These are phyloP conservation scores for Fusarium pseudonygamai DNA, from an alignment of 2,329 filamentous ascomycete species.

Conservation along the genomic window DNA sequence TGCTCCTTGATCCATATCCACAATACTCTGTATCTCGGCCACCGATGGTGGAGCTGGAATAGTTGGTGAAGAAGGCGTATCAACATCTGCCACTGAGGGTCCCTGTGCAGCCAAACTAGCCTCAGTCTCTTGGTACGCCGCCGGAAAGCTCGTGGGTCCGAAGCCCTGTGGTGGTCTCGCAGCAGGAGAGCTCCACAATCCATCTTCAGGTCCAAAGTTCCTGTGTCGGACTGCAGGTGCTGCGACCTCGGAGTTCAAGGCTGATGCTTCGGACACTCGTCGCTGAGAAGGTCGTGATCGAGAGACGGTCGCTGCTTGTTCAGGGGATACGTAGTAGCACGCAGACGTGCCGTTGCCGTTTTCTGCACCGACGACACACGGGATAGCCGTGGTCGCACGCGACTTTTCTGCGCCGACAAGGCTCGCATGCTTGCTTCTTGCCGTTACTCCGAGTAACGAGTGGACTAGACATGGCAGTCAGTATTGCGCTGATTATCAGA, in stretches of 20 bases:
- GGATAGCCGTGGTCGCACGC: neutral
- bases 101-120: neutral
- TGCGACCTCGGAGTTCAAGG: neutral
- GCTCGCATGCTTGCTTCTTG: conserved; percentile 1
- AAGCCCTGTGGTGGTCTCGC: neutral
- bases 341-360: neutral
- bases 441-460: neutral
- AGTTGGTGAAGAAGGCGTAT: neutral
- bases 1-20: neutral
- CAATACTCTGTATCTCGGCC: neutral
- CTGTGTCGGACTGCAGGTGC: fast-evolving
- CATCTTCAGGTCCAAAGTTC: neutral
- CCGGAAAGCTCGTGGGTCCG: neutral
- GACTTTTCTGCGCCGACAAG: neutral
- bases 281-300: neutral
- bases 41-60: neutral
- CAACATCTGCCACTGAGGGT: fast-evolving
- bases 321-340: neutral
- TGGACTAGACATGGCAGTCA: neutral
- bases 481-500: fast-evolving
- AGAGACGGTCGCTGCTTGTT: fast-evolving
- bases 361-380: neutral
- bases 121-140: neutral
- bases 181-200: neutral
- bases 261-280: neutral